Base-by-base conservation (phyloP, 495 filamentous ascomycete species). In the Daldinia concentrica region DNA sequence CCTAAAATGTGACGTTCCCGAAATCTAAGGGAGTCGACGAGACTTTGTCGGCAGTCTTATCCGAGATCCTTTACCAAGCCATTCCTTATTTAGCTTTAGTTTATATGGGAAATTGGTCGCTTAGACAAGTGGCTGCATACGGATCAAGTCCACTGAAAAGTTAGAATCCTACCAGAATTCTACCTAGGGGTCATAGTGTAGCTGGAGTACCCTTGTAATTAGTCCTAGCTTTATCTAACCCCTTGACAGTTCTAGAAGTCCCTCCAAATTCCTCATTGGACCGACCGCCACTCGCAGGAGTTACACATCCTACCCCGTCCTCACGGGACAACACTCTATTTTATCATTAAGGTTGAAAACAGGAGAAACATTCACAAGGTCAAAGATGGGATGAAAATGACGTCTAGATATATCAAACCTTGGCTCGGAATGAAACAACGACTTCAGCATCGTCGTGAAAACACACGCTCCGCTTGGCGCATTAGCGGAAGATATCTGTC, bases 331-430 rank as follows among this genome's bases (percentile, higher is more conserved):
- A 57, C 48, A 60, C 41, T 51, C 22, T 41, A 24, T 63, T 48
- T 48, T 41, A 60, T 34, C 34, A 73, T 50, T 62, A 73, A 64
- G 26, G 64, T 73, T 73, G 50, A 54, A 73, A 64, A 62, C 65
- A 68, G 64, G 64, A 68, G 65, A 73, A 73, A 73, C 61, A 60
- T 32, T 19, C 43, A 34, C 65, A 17, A 58, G 58, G 71, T 50
- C 19, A n/a, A 26, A 73, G 71, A 54, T 69, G 71, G 71, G 71
- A 73, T 58, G 71, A 73, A 73, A 73, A 62, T 61, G 59, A 64
- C 51, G 58, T 68, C 59, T 56, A 24, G 43, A 45, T 29, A 48
- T 36, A 8, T 50, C 27, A 14, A 39, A 22, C 43, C 34, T 57
- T 14, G n/a, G 24, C 12, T 65, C 7, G 6, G 62, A 66, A 58